Conservation (phyloP, 441 rosid genomes). For the Mallotus japonicus region DNA sequence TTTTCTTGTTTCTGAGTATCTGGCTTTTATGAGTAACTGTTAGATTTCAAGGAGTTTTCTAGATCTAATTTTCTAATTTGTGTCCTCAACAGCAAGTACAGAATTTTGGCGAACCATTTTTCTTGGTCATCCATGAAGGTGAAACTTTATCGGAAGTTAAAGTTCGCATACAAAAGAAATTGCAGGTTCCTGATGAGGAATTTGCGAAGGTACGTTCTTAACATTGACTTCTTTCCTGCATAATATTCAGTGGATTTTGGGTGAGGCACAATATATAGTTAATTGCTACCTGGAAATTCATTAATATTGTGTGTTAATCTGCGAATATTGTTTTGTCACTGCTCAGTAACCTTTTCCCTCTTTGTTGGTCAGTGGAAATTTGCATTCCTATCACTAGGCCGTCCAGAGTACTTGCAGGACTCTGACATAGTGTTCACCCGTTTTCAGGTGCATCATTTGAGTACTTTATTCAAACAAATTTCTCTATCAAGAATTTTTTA, state of each 20-base stretch:
- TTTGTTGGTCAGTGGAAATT: conserved; percentile 72
- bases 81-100: conserved; percentile 69
- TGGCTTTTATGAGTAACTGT: conserved; percentile 12
- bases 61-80: conserved; percentile 1
- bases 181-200: conserved; percentile 89
- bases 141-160: conserved; percentile 84
- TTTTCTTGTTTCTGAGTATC: conserved; percentile 4
- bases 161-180: conserved; percentile 74
- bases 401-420: conserved; percentile 83
- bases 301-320: not conserved
- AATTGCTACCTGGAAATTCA: too few species aligned
- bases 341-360: not conserved
- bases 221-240: not conserved
- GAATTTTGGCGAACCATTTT: conserved; percentile 96
- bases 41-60: conserved; percentile 6
- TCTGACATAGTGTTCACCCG: conserved; percentile 66
- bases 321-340: not conserved
- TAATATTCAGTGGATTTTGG: not conserved
- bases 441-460: conserved; percentile 60
- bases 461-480: not conserved
- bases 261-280: not conserved
- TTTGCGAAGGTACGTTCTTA: conserved; percentile 59
- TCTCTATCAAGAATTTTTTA: not conserved
- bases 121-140: conserved; percentile 90
- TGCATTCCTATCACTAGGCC: conserved; percentile 84